Evolutionary conservation across 164 flowering plant genomes (phyloP).

Genomic region (Vitis amurensis): DNA sequence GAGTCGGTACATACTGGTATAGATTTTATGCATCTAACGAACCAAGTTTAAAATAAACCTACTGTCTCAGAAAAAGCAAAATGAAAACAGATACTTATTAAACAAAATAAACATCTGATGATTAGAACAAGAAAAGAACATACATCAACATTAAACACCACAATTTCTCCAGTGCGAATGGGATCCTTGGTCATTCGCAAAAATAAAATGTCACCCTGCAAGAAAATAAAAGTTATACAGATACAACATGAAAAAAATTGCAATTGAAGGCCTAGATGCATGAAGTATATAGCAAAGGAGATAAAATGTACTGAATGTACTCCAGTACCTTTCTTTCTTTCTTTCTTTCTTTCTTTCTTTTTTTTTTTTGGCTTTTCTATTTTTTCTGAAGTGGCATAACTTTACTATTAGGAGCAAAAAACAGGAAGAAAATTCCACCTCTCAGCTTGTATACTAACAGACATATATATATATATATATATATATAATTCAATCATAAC

Average conservation of each 20-base stretch:
- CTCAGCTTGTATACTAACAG: too few relatives aligned
- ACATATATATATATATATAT: too few relatives aligned
- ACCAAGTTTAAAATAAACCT: background rate
- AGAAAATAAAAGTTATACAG: background rate
- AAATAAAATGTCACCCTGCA: constrained; percentile 80
- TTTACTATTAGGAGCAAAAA: too few relatives aligned
- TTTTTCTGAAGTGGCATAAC: too few relatives aligned
- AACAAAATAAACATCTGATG: background rate
- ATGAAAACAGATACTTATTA: background rate
- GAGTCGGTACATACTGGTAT: background rate
- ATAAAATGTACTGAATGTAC: too few relatives aligned
- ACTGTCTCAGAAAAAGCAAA: background rate
- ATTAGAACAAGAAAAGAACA: background rate
- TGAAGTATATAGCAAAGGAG: too few relatives aligned
- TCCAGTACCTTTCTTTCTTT: too few relatives aligned
- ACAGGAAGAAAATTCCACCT: too few relatives aligned
- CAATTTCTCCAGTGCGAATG: constrained; percentile 70
- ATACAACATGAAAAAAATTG: background rate
- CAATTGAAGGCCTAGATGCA: background rate
- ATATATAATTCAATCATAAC: too few relatives aligned
- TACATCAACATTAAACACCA: constrained; percentile 69
- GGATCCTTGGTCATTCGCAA: constrained; percentile 58
- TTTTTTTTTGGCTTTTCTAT: too few relatives aligned
- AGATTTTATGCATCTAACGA: background rate
- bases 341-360: too few relatives aligned